A percentile compares a stretch with the other conserved stretches of the same genome.
phyloP scores from a whole-genome alignment of 768 basidiomycete species.

The Lactarius evosmus region DNA sequence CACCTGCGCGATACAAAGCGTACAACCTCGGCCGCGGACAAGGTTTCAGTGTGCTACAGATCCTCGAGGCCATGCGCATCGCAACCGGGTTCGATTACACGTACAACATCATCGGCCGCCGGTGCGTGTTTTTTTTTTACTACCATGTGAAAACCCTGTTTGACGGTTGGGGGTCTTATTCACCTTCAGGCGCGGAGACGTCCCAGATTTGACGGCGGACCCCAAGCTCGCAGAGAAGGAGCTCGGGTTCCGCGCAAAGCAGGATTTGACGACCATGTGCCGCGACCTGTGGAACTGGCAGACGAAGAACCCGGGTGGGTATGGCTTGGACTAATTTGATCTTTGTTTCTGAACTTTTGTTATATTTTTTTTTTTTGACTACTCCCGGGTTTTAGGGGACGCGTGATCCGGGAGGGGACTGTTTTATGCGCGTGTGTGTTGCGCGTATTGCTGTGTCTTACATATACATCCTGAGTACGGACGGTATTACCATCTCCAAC shows the following conservation, averaged over 20 bases:
- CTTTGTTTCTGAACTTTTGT: not conserved
- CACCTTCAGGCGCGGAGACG: constrained; percentile 76
- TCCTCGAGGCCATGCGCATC: constrained; percentile 91
- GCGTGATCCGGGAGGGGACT: not conserved
- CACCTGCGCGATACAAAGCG: constrained; percentile 73
- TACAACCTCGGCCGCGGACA: constrained; percentile 96
- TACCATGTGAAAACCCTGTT: too few species aligned
- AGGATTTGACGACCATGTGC: constrained; percentile 89
- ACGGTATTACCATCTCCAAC: constrained; percentile 11
- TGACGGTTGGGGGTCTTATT: not conserved
- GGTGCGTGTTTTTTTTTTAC: constrained; percentile 49
- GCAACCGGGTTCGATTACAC: constrained; percentile 86
- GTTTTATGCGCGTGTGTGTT: not conserved
- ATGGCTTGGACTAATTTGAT: constrained; percentile 35
- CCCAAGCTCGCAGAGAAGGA: constrained; percentile 88
- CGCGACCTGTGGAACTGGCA: constrained; percentile 99
- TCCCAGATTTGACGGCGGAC: constrained; percentile 94
- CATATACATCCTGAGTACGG: constrained; percentile 15
- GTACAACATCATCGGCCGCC: constrained; percentile 84
- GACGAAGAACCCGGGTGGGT: constrained; percentile 84
- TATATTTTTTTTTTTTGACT: not conserved
- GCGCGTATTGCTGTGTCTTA: constrained; percentile 8
- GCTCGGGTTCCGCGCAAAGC: constrained; percentile 84
- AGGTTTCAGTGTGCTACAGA: constrained; percentile 90
- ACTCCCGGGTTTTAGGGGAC: not conserved